These are phyloP conservation scores for barley (Hordeum vulgare) DNA, from an alignment of 176 grass and related monocot genomes.

Conservation along the genomic window DNA sequence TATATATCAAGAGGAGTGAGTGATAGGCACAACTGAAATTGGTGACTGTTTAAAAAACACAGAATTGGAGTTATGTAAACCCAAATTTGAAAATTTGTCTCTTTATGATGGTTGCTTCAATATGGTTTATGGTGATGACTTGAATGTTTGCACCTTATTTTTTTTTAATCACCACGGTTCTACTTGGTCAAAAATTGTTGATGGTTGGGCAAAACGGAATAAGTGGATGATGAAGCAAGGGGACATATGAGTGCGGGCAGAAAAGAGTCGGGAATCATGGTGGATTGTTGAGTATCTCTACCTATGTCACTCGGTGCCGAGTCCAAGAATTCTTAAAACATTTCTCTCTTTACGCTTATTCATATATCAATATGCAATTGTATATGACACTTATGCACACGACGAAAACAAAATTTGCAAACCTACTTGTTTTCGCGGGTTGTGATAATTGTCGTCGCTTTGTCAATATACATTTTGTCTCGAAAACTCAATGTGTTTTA, in stretches of 20 bases:
- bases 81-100: too few species aligned
- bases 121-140: constrained; percentile 82
- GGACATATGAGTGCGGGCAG: constrained; percentile 59
- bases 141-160: constrained; percentile 81
- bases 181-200: constrained; percentile 75
- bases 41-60: too few species aligned
- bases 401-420: constrained; percentile 67
- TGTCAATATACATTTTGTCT: constrained; percentile 61
- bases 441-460: constrained; percentile 62
- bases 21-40: constrained; percentile 19
- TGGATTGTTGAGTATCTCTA: constrained; percentile 85
- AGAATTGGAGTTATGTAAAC: too few species aligned
- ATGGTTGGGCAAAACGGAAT: constrained; percentile 81
- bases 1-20: too few species aligned
- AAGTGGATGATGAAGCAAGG: constrained; percentile 82
- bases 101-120: constrained; percentile 75
- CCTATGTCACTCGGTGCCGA: constrained; percentile 63
- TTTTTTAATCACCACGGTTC: constrained; percentile 82
- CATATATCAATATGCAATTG: constrained; percentile 87
- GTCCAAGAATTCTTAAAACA: constrained; percentile 68
- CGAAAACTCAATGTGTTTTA: not conserved
- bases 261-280: constrained; percentile 96
- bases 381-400: constrained; percentile 76
- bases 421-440: constrained; percentile 79
- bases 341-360: constrained; percentile 75